These are phyloP conservation scores for Falciphora oryzae DNA, from an alignment of 2,329 filamentous ascomycete species.

Conservation along the genomic window DNA sequence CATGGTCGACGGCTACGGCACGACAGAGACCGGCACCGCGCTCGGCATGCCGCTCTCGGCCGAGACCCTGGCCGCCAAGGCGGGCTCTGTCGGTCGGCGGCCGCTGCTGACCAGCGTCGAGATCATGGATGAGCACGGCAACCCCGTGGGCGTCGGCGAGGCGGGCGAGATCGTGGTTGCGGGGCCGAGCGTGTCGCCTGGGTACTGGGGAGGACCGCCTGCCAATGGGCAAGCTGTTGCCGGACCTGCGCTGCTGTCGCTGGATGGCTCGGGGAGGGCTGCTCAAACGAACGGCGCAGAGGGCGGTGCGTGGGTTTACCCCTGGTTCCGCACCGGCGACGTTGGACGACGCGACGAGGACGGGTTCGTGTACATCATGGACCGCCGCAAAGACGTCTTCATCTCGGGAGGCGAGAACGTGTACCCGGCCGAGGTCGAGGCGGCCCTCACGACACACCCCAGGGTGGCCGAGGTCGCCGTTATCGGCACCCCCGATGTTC, in stretches of 20 bases:
- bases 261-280: not conserved
- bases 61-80: conserved; percentile 4
- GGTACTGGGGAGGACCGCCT: conserved; percentile 11
- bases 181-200: conserved; percentile 7
- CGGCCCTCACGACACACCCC: conserved; percentile 12
- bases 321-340: conserved; percentile 11
- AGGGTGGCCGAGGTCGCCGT: conserved; percentile 12
- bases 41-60: conserved; percentile 11
- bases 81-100: not conserved
- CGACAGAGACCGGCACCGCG: conserved; percentile 12
- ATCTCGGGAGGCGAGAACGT: conserved; percentile 17
- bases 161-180: conserved; percentile 10
- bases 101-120: not conserved
- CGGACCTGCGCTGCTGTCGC: not conserved
- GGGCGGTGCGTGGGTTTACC: no score
- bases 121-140: conserved; percentile 7
- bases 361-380: conserved; percentile 13
- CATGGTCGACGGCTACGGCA: conserved; percentile 14
- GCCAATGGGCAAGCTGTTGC: not conserved
- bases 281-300: not conserved
- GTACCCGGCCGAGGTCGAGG: conserved; percentile 15
- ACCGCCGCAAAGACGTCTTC: conserved; percentile 13
- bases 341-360: conserved; percentile 10
- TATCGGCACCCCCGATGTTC: conserved; percentile 11
- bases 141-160: not conserved